Conservation (phyloP, 129 eudicot species). For the Mikania micrantha region DNA sequence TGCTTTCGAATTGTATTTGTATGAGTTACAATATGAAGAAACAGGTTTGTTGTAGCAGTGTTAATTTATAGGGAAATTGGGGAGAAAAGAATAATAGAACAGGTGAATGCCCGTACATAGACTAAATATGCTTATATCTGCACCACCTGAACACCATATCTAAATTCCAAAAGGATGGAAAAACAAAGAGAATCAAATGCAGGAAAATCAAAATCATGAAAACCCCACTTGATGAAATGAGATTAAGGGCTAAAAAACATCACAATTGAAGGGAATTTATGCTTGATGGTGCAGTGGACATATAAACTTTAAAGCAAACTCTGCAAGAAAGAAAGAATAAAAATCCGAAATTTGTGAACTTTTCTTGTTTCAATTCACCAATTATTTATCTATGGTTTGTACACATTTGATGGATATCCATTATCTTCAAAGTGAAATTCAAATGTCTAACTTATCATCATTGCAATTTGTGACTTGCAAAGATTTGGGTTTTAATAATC, state of each 20-base stretch:
- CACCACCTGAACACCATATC: conserved; percentile 62
- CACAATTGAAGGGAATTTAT: conserved; percentile 37
- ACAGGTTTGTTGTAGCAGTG: conserved; percentile 10
- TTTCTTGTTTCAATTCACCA: conserved; percentile 16
- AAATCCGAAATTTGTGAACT: conserved; percentile 40
- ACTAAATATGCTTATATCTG: conserved; percentile 38
- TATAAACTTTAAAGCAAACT: conserved; percentile 20
- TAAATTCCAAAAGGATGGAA: conserved; percentile 29
- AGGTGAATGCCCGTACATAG: conserved; percentile 54
- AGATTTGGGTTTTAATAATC: conserved; percentile 8
- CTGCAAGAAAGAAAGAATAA: conserved; percentile 7
- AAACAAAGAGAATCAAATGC: conserved; percentile 15
- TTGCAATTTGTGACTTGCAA: conserved; percentile 15
- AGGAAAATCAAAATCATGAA: conserved; percentile 16
- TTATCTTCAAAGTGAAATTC: conserved; percentile 45
- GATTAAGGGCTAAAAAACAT: conserved; percentile 37
- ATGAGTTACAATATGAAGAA: conserved; percentile 40
- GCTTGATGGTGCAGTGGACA: conserved; percentile 47
- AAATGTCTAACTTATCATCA: conserved; percentile 34
- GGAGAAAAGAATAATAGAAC: conserved; percentile 31
- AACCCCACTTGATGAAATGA: conserved; percentile 21
- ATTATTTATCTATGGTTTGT: conserved; percentile 40
- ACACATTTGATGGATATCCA: conserved; percentile 59
- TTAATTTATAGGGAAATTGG: conserved; percentile 52
- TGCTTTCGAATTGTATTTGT: no score